Base-by-base conservation (phyloP, 768 basidiomycete species). In the Sporobolomyces roseus region DNA sequence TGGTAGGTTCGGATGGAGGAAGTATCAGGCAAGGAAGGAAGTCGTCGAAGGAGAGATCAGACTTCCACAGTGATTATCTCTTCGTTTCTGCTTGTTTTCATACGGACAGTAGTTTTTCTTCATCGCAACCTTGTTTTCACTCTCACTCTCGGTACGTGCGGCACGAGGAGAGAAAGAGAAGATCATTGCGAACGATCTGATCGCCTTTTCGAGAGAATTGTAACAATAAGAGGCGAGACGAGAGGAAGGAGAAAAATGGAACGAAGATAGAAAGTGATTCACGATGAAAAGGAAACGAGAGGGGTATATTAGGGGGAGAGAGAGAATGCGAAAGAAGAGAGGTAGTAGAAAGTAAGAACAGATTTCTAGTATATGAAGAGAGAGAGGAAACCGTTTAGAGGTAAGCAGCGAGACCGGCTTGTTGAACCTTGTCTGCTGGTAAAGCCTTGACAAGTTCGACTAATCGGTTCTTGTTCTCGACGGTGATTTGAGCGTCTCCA, bases 401-500 rank as follows among this genome's bases (percentile, higher is more conserved):
- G 68, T 38, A 69, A 25, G 56, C 45, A 43, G 63, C 62, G 5
- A 69, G 68, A 38, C 68, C 68, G n/a, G 68, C 68, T 63, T 64
- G 63, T 63, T 69, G 68, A 16, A 73, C 66, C 66, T 63, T 67
- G 30, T 66, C 68, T 16, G 65, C 62, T 30, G 59, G 61, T 77
- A 99, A 81, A 63, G 84, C 83, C 30, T 81, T 81, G 67, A 97
- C 80, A 41, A 97, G 82, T 50, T 85, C 81, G 70, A 92, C 85
- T 74, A 99, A 80, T 77, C 90, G 85, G 29, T 81, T 84, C 54
- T 88, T 84, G 61, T 87, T 85, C 74, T 92, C 90, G 51, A 89
- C 87, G 14, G 87, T 86, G 71, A 96, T 80, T 80, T 93, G 88
- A 71, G 92, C 91, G 9, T 79, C 82, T 58, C 75, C 85, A 27